These are phyloP conservation scores for Alternaria brassicae DNA, from an alignment of 2,329 filamentous ascomycete genomes.

Conservation along the genomic window DNA sequence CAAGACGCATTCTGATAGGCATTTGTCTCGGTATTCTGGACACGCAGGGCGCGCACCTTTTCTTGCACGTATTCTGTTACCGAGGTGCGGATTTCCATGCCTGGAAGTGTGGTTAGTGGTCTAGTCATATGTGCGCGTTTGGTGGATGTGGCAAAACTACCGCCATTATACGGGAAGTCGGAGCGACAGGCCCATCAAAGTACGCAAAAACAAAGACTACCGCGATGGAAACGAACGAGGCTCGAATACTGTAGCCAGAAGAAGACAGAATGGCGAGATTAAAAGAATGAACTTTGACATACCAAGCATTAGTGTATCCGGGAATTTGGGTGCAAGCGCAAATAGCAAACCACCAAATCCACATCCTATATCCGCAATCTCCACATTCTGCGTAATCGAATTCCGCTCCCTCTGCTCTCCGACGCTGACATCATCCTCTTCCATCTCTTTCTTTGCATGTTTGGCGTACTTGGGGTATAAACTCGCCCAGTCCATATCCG, in stretches of 20 bases:
- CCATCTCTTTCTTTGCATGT: constrained; percentile 23
- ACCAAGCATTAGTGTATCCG: constrained; percentile 84
- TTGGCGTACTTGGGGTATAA: constrained; percentile 77
- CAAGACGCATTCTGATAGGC: constrained; percentile 87
- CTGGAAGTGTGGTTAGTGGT: too few species aligned
- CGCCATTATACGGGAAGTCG: too few species aligned
- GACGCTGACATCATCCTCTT: constrained; percentile 22
- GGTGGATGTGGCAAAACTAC: too few species aligned
- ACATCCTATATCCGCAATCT: constrained; percentile 96
- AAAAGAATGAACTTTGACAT: too few species aligned
- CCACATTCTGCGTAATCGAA: constrained; percentile 71
- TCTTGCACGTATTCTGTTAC: constrained; percentile 92
- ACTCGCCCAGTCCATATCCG: constrained; percentile 87
- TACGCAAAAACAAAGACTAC: too few species aligned
- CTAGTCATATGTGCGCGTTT: too few species aligned
- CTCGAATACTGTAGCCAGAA: too few species aligned
- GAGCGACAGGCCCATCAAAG: too few species aligned
- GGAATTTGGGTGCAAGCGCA: constrained; percentile 80
- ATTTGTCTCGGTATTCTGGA: constrained; percentile 61
- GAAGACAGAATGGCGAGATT: too few species aligned
- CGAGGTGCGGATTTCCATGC: constrained; percentile 89
- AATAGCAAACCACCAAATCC: constrained; percentile 93
- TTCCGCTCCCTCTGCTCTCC: constrained; percentile 22
- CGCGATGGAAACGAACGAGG: too few species aligned
- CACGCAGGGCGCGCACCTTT: constrained; percentile 80